Base-by-base conservation (phyloP, 2,329 filamentous ascomycete species). In the Trichoderma harzianum region DNA sequence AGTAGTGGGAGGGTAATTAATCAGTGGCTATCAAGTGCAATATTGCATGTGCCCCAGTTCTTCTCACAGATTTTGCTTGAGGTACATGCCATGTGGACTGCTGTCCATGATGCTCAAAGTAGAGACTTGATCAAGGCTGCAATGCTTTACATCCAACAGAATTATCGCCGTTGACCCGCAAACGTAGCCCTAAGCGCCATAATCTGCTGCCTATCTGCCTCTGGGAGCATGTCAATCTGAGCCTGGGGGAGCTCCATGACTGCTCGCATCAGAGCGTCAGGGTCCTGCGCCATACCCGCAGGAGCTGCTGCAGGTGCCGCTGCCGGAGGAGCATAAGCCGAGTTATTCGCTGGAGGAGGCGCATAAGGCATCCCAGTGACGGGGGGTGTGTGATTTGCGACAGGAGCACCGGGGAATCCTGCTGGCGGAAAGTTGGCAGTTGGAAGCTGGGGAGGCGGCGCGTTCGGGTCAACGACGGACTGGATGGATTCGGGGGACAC, bases 401-500 rank as follows among this genome's bases (percentile, higher is more conserved):
- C 76, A 16, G 75, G 75, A 11, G 78, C 78, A 7, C 79, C 80
- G 18, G 80, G 78, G 71, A 82, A 85, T 26, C 76, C 79, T 2
- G 79, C 76, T 1, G 80, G 77, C 32, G 80, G 80, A 69, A 82
- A 86, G 11, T 77, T 77, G 14, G 78, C 65, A 14, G 74, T 73
- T 8, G 78, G 75, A 10, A 78, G 76, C 3, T 77, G 72, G 1
- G 82, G 79, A 12, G 80, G 81, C 34, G 83, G 74, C 80, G 84
- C 80, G 83, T 85, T 74, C 5, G 85, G 83, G 78, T 97, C 93
- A 68, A 98, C 87, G 34, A 98, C 93, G 5, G 92, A 91, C 74
- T 91, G 89, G 69, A 98, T 90, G 3, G 94, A 91, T 76, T 91
- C 91, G 16, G 93, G 92, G 72, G 96, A 95, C 70, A 98, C 94